phyloP scores from a whole-genome alignment of 1,139 yeast species.

The Neolecta irregularis region DNA sequence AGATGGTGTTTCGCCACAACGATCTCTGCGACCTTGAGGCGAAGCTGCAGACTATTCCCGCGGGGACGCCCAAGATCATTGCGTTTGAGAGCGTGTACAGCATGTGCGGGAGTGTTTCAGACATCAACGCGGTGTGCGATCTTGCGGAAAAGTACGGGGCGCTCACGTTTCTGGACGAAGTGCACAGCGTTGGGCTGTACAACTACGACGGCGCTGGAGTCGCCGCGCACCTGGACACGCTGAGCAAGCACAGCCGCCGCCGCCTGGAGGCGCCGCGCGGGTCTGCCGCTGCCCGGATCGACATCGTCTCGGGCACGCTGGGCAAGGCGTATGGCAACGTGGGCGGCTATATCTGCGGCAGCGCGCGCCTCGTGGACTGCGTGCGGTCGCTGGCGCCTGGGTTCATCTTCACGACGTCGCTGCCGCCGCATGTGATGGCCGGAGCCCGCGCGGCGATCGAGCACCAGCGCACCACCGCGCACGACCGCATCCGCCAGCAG shows the following conservation, averaged over 20 bases:
- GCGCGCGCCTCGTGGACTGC: conserved; percentile 76
- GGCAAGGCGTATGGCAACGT: conserved; percentile 96
- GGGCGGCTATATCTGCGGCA: conserved; percentile 95
- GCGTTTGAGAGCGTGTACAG: conserved; percentile 96
- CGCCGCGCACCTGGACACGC: conserved; percentile 90
- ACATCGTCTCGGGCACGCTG: conserved; percentile 90
- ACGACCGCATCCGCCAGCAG: conserved; percentile 74
- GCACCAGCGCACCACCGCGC: conserved; percentile 62
- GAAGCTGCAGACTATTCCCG: conserved; percentile 63
- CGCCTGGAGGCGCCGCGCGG: conserved; percentile 37
- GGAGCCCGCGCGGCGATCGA: conserved; percentile 82
- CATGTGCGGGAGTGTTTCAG: conserved; percentile 96
- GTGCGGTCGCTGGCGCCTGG: conserved; percentile 94
- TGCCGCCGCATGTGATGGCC: conserved; percentile 97
- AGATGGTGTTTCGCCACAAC: conserved; percentile 85
- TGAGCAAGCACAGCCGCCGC: conserved; percentile 53
- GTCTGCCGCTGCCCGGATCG: conserved; percentile 78
- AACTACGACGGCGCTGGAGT: conserved; percentile 99
- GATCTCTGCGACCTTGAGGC: conserved; percentile 68
- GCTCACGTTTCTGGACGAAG: conserved; percentile 90
- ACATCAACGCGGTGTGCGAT: conserved; percentile 83
- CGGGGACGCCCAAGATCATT: conserved; percentile 75
- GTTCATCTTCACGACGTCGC: conserved; percentile 84
- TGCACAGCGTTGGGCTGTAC: conserved; percentile 96
- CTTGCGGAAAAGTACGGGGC: conserved; percentile 97